phyloP scores from a whole-genome alignment of 371 early-diverging fungal genomes.

The Mucor velutinosus region DNA sequence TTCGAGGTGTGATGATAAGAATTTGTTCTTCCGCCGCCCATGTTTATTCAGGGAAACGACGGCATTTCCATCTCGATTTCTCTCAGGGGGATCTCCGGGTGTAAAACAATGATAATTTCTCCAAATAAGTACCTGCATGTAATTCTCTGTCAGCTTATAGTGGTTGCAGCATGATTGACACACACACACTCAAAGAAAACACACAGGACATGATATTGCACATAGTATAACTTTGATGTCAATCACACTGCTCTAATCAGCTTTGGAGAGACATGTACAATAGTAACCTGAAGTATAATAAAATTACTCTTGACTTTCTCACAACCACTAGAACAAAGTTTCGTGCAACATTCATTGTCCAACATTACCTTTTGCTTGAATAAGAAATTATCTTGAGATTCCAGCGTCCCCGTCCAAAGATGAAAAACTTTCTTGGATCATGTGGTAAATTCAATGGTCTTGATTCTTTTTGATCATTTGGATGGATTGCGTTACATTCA shows the following conservation, averaged over 20 bases:
- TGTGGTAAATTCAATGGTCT: not conserved
- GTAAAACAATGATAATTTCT: not conserved
- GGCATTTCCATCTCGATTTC: not conserved
- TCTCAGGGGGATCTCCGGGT: not conserved
- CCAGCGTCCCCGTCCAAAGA: not conserved
- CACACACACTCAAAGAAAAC: not conserved
- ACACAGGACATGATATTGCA: not conserved
- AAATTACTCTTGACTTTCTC: not conserved
- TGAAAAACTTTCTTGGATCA: not conserved
- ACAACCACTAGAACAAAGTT: not conserved
- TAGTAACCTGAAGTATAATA: not conserved
- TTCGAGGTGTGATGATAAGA: not conserved
- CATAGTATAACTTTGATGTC: not conserved
- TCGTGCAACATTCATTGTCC: not conserved
- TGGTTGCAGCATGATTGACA: not conserved
- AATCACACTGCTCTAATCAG: not conserved
- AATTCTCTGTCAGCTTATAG: not conserved
- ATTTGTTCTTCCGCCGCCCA: not conserved
- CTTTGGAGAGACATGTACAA: not conserved
- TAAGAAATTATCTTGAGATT: constrained; percentile 1
- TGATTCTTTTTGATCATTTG: not conserved
- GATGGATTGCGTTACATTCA: not conserved
- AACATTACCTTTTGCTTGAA: not conserved
- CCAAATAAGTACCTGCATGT: not conserved
- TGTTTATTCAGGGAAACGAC: not conserved